Base-by-base conservation (phyloP, 2,329 filamentous ascomycete genomes). In the Nemania sp. region DNA sequence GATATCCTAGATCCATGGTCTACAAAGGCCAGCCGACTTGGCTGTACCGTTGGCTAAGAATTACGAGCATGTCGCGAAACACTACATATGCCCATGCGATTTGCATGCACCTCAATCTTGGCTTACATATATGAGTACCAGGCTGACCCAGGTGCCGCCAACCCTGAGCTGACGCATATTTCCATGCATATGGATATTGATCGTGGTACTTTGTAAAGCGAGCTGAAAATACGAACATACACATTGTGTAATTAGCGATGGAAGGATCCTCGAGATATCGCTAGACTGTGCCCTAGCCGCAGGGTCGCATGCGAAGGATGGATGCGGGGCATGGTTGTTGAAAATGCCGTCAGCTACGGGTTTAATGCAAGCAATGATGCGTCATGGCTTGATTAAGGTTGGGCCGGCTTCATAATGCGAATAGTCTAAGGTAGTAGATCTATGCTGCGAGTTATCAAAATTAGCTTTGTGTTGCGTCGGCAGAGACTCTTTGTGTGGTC, bases 41-140 rank as follows among this genome's bases (percentile, higher is more conserved):
- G 49, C 26, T 26, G n/a, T n/a, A n/a, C 24, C 5, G 17, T 37
- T 1, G 14, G 7, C 30, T 46, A 22, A 28, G 11, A 50, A 22
- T 24, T n/a, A 37, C 23, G 34, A 22, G 34, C 28, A 36, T 44
- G 36, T 37, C 37, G 39, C 49, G 39, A 48, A 53, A 53, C 40
- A 37, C 17, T 15, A 20, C 37, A 48, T 20, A 39, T 37, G 47
- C 28, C 42, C 14, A 48, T 22, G 42, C 23, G 23, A 33, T 36
- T 47, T 33, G 30, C 14, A 31, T 8, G 17, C 36, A 50, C 41
- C 40, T 34, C 30, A 47, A 14, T 19, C 17, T 39, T 3, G 34
- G n/a, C n/a, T 47, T 30, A 41, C 46, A 39, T 43, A 30, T 26
- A 22, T 17, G 19, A 33, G 3, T 26, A 41, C 26, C 37, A 46